These are phyloP conservation scores for Phytophthora sp. DNA, from an alignment of 352 stramenopile genomes.

Conservation along the genomic window DNA sequence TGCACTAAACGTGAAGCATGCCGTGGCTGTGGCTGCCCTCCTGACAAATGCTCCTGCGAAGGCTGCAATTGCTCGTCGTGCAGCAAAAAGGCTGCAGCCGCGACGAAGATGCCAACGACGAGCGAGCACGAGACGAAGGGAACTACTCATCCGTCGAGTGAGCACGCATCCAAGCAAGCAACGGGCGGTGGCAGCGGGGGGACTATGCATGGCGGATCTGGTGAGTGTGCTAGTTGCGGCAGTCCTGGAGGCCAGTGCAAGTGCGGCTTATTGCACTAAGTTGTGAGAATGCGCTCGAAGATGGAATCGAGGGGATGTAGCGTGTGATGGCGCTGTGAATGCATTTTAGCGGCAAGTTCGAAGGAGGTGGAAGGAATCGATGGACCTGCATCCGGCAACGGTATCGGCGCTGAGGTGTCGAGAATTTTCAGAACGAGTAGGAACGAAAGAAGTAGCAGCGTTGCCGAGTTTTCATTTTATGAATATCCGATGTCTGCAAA, in stretches of 20 bases:
- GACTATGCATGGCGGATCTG: neutral
- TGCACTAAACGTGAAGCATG: constrained; percentile 17
- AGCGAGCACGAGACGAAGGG: neutral
- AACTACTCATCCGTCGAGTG: neutral
- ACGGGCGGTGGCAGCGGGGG: neutral
- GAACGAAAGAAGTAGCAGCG: no score
- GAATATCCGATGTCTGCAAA: no score
- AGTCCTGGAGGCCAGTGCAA: constrained; percentile 26
- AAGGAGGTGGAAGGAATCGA: no score
- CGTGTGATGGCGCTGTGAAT: neutral
- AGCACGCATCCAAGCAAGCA: constrained; percentile 7
- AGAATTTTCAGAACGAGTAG: no score
- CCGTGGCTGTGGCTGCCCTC: constrained; percentile 28
- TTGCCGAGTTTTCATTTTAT: no score
- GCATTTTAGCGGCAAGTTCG: neutral
- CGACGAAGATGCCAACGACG: constrained; percentile 5
- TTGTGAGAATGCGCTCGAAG: no score
- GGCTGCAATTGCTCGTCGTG: constrained; percentile 27
- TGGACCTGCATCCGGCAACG: no score
- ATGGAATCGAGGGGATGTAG: neutral
- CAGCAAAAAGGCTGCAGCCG: constrained; percentile 1
- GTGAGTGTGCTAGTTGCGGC: constrained; percentile 24
- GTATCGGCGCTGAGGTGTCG: no score
- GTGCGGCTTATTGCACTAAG: constrained; percentile 36
- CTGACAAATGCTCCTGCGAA: constrained; percentile 30